These are phyloP conservation scores for Chenopodium formosanum DNA, from an alignment of 148 eudicot species.

Conservation along the genomic window DNA sequence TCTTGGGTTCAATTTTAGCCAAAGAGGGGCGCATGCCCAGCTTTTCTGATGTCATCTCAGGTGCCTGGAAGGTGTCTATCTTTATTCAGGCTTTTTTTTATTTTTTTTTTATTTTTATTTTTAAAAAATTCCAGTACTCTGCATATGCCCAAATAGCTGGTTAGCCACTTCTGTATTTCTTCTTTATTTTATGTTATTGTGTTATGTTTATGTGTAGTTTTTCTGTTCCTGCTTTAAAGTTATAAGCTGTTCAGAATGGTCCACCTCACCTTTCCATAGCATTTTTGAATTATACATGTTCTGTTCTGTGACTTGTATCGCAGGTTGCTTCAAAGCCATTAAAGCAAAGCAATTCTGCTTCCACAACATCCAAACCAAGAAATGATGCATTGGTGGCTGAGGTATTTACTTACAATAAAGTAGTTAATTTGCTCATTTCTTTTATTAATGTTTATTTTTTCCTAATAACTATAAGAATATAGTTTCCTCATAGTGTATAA, in stretches of 20 bases:
- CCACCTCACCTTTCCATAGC: background rate
- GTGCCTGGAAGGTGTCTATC: slow-evolving; percentile 65
- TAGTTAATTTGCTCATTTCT: background rate
- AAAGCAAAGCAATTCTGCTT: slow-evolving; percentile 45
- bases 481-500: background rate
- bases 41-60: slow-evolving; percentile 67
- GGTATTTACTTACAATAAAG: slow-evolving; percentile 37
- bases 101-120: background rate
- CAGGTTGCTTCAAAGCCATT: slow-evolving; percentile 65
- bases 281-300: slow-evolving; percentile 5
- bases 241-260: background rate
- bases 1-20: slow-evolving; percentile 74
- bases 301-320: background rate
- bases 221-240: background rate
- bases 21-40: slow-evolving; percentile 71
- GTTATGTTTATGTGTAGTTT: background rate
- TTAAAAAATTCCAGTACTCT: background rate
- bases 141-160: too few species aligned
- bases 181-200: background rate
- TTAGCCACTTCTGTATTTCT: background rate
- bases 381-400: slow-evolving; percentile 72
- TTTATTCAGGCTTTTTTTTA: background rate
- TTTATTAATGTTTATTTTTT: background rate
- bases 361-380: slow-evolving; percentile 53
- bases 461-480: background rate